Conservation (phyloP, 2,329 filamentous ascomycete genomes). For the Fusarium sp. region DNA sequence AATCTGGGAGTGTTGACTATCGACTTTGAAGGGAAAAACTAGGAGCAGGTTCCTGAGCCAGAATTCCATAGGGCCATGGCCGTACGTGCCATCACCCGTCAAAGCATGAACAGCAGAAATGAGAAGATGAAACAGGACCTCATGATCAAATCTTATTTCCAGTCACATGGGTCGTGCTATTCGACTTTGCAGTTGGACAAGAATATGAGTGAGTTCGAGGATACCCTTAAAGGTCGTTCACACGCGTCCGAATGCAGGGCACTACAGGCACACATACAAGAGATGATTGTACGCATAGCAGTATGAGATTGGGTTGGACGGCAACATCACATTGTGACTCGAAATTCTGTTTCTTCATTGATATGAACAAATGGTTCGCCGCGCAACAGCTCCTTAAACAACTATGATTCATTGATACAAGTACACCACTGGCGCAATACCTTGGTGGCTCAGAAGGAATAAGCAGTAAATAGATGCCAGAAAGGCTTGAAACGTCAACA, state of each 20-base stretch:
- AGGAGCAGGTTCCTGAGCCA: background rate
- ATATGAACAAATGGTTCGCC: background rate
- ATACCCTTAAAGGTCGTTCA: background rate
- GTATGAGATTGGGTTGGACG: background rate
- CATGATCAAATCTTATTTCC: background rate
- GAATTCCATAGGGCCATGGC: background rate
- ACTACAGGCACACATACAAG: background rate
- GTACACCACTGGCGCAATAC: background rate
- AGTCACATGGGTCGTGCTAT: background rate
- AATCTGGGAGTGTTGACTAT: background rate
- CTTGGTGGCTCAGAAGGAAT: background rate
- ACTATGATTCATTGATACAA: background rate
- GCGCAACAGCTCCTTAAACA: no score
- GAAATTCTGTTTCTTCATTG: background rate
- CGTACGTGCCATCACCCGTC: background rate
- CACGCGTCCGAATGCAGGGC: background rate
- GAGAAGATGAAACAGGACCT: background rate
- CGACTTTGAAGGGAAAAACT: background rate
- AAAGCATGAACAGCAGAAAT: background rate
- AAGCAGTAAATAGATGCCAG: background rate
- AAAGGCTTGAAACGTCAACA: no score
- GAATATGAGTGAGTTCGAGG: background rate
- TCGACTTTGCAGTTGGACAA: background rate
- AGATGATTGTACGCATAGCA: background rate
- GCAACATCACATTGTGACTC: background rate